Conservation (phyloP, 2,329 filamentous ascomycete species). For the Cladosporium halotolerans region DNA sequence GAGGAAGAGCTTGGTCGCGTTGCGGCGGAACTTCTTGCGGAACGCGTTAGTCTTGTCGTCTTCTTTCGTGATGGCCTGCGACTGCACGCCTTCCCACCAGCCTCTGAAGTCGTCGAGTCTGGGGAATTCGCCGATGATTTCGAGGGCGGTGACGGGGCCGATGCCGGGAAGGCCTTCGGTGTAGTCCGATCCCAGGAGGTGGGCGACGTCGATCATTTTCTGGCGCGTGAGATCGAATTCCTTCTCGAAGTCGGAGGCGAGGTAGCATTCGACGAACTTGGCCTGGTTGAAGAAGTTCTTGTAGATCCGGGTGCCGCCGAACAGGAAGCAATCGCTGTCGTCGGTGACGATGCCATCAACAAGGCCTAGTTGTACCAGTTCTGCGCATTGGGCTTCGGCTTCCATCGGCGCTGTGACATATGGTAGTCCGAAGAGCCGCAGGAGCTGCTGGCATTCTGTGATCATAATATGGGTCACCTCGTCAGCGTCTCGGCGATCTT, state of each 20-base stretch:
- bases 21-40: slow-evolving; percentile 79
- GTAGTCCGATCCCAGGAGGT: slow-evolving; percentile 89
- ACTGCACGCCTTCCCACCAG: slow-evolving; percentile 81
- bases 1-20: slow-evolving; percentile 79
- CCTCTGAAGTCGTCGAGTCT: slow-evolving; percentile 69
- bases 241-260: slow-evolving; percentile 73
- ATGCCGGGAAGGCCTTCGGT: slow-evolving; percentile 87
- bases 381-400: slow-evolving; percentile 94
- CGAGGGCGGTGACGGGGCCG: slow-evolving; percentile 87
- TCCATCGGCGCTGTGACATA: slow-evolving; percentile 99
- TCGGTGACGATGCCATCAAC: slow-evolving; percentile 98
- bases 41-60: slow-evolving; percentile 56
- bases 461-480: slow-evolving; percentile 97
- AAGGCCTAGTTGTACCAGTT: slow-evolving; percentile 75
- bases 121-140: slow-evolving; percentile 87
- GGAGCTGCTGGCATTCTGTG: slow-evolving; percentile 83
- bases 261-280: slow-evolving; percentile 96
- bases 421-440: slow-evolving; percentile 84
- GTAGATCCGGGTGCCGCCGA: slow-evolving; percentile 92
- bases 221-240: slow-evolving; percentile 83
- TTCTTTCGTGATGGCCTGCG: slow-evolving; percentile 54
- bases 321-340: slow-evolving; percentile 93
- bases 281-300: slow-evolving; percentile 99
- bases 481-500: slow-evolving; percentile 89
- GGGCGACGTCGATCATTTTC: slow-evolving; percentile 82